Evolutionary conservation across 1,284 basidiomycete genomes (phyloP).

Genomic region (Meira nashicola): DNA sequence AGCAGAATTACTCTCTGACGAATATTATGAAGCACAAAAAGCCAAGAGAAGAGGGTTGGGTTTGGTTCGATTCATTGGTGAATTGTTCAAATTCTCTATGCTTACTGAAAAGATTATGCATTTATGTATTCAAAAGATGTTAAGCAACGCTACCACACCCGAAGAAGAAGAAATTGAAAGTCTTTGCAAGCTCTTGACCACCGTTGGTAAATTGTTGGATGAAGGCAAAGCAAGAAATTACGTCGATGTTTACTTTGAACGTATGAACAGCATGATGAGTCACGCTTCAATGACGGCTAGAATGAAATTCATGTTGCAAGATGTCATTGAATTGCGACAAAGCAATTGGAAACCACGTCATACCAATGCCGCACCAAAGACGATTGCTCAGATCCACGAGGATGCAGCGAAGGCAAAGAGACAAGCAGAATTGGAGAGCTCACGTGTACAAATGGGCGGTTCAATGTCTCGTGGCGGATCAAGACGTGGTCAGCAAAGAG

Average conservation of each 20-base stretch:
- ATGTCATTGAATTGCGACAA: conserved; percentile 80
- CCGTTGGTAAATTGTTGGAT: conserved; percentile 79
- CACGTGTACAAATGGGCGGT: conserved; percentile 58
- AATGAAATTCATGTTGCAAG: conserved; percentile 93
- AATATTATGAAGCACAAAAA: conserved; percentile 94
- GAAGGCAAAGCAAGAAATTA: conserved; percentile 68
- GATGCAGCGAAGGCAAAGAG: conserved; percentile 58
- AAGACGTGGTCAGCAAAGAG: conserved; percentile 74
- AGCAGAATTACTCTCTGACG: conserved; percentile 70
- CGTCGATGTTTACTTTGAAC: conserved; percentile 86
- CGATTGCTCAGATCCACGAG: conserved; percentile 84
- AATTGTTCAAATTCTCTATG: conserved; percentile 95
- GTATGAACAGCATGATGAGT: conserved; percentile 72
- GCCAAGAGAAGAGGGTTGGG: conserved; percentile 94
- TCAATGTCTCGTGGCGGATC: conserved; percentile 75
- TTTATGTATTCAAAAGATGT: conserved; percentile 88
- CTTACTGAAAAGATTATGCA: conserved; percentile 91
- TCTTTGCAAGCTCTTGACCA: conserved; percentile 83
- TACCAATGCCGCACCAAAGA: conserved; percentile 72
- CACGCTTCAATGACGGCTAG: conserved; percentile 73
- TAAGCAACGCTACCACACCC: conserved; percentile 84
- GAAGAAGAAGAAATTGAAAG: conserved; percentile 98
- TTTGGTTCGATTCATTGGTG: conserved; percentile 94
- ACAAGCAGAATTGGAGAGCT: conserved; percentile 32
- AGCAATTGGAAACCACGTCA: conserved; percentile 75